These are phyloP conservation scores for Castanea crenata DNA, from an alignment of 306 rosid genomes.

Conservation along the genomic window DNA sequence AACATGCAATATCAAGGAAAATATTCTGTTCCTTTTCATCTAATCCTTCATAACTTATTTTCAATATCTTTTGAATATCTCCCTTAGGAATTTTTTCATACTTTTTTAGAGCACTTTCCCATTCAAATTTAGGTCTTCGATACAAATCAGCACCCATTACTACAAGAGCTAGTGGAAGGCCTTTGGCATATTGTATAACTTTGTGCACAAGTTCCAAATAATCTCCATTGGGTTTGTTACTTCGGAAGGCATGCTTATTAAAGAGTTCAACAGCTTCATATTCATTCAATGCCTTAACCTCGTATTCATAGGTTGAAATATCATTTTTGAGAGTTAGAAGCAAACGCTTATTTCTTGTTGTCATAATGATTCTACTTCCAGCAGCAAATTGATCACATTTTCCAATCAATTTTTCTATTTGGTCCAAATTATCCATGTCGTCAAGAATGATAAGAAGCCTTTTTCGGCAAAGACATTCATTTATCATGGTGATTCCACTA, in stretches of 20 bases:
- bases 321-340: background rate
- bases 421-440: background rate
- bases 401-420: background rate
- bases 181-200: background rate
- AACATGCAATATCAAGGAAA: constrained; percentile 28
- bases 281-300: background rate
- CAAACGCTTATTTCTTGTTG: constrained; percentile 6
- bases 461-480: background rate
- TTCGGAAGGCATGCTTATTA: background rate
- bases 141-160: background rate
- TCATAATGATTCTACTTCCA: constrained; percentile 4
- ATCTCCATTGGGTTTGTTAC: background rate
- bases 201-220: background rate
- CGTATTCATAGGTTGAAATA: background rate
- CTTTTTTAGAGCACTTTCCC: constrained; percentile 8
- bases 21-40: background rate
- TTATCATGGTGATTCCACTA: background rate
- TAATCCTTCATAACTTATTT: background rate
- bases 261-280: background rate
- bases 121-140: background rate
- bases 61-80: background rate
- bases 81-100: background rate
- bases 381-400: background rate
- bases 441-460: constrained; percentile 9
- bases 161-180: constrained; percentile 11